phyloP scores from a whole-genome alignment of 1,139 yeast genomes.

The Magnusiomyces tetraspermus region DNA sequence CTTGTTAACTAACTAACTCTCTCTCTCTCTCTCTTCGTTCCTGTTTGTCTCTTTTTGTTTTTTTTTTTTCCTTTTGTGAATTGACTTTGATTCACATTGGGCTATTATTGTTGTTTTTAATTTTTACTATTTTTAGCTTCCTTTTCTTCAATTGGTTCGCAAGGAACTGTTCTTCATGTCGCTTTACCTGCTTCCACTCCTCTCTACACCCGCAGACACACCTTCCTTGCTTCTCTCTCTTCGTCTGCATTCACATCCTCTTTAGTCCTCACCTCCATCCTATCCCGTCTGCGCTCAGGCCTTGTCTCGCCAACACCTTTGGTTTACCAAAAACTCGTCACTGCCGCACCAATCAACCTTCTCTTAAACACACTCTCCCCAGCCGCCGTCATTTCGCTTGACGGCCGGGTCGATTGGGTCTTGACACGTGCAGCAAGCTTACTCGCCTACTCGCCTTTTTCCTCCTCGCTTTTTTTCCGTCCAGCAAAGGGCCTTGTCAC shows the following conservation, averaged over 20 bases:
- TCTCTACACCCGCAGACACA: constrained; percentile 37
- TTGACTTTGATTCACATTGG: no score
- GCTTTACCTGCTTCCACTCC: constrained; percentile 43
- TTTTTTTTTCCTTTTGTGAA: no score
- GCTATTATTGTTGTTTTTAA: constrained; percentile 4
- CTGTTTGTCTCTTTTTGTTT: no score
- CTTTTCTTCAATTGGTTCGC: constrained; percentile 38
- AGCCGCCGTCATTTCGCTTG: constrained; percentile 30
- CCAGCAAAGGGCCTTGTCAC: constrained; percentile 17
- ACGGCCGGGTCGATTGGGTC: constrained; percentile 34
- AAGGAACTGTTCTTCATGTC: constrained; percentile 38
- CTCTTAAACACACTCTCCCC: constrained; percentile 14
- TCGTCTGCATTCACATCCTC: constrained; percentile 21
- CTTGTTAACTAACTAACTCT: no score
- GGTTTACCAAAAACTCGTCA: constrained; percentile 9
- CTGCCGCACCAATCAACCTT: constrained; percentile 7
- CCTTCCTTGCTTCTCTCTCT: constrained; percentile 40
- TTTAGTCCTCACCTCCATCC: constrained; percentile 3
- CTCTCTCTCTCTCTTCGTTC: no score
- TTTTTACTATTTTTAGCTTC: no score
- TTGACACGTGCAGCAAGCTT: constrained; percentile 20
- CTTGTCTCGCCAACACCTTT: constrained; percentile 5
- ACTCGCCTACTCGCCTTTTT: constrained; percentile 27
- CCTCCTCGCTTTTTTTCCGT: constrained; percentile 23
- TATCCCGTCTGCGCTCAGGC: constrained; percentile 3